Conservation (phyloP, 768 basidiomycete species). For the Amylocystis lapponica region DNA sequence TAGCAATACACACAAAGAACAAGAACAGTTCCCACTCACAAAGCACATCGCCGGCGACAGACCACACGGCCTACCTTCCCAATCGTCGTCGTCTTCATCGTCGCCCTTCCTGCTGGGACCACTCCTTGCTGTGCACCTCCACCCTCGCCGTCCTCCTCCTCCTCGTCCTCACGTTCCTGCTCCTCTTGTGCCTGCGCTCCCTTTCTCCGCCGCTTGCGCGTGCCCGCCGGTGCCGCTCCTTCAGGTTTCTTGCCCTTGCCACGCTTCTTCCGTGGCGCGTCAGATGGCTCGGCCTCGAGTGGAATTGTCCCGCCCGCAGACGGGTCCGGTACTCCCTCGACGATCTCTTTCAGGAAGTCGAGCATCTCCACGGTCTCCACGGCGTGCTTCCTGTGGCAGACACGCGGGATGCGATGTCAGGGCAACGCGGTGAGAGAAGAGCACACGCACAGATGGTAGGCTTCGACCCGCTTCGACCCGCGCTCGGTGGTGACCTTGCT, state of each 20-base stretch:
- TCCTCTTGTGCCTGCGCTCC: constrained; percentile 17
- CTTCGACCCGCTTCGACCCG: constrained; percentile 84
- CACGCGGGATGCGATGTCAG: background rate
- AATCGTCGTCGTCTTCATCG: constrained; percentile 36
- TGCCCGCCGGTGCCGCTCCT: constrained; percentile 37
- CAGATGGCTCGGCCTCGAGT: constrained; percentile 51
- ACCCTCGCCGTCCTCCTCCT: constrained; percentile 33
- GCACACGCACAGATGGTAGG: constrained; percentile 81
- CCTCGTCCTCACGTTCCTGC: constrained; percentile 41
- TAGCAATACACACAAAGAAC: too few species aligned
- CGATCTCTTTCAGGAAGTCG: constrained; percentile 92
- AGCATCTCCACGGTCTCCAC: constrained; percentile 83
- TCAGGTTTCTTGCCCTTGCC: constrained; percentile 40
- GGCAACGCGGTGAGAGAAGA: background rate
- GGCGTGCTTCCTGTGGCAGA: constrained; percentile 72
- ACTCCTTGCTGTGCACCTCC: constrained; percentile 8
- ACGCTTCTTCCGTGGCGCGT: constrained; percentile 50
- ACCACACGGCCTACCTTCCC: too few species aligned
- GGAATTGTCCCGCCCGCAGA: constrained; percentile 77
- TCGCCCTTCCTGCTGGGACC: background rate
- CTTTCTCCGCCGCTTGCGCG: constrained; percentile 38
- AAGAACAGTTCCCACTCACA: too few species aligned
- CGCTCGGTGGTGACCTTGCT: constrained; percentile 73
- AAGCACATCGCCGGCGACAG: too few species aligned
- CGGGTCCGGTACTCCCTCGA: constrained; percentile 81